Percentiles rank a stretch among this genome's conserved stretches.
Evolutionary conservation across 768 basidiomycete genomes (phyloP).

Genomic region (Rhodotorula paludigena): DNA sequence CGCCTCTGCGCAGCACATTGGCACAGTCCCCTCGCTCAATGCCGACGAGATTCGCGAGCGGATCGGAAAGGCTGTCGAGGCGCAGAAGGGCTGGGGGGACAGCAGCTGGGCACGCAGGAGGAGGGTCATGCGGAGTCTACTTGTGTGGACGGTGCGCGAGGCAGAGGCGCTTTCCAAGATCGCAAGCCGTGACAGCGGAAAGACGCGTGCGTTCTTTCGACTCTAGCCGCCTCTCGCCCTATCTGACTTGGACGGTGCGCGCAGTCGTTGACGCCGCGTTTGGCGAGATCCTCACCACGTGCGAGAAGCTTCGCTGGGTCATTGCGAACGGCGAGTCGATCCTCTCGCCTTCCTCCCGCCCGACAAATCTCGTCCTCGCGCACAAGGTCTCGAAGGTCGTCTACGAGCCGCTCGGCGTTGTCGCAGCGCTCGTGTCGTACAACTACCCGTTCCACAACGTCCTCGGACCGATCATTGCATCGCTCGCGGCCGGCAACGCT

Average conservation of each 20-base stretch:
- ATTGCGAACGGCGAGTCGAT: conserved; percentile 75
- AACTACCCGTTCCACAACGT: conserved; percentile 65
- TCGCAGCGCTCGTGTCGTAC: conserved; percentile 87
- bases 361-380: conserved; percentile 53
- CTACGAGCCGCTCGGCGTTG: conserved; percentile 88
- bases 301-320: conserved; percentile 89
- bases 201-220: conserved; percentile 64
- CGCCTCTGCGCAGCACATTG: conserved; percentile 74
- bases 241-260: background rate
- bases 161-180: conserved; percentile 79
- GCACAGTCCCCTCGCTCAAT: conserved; percentile 70
- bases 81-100: conserved; percentile 67
- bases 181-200: conserved; percentile 89
- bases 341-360: conserved; percentile 67
- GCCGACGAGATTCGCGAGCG: conserved; percentile 66
- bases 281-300: conserved; percentile 91
- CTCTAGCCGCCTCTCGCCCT: background rate
- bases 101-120: conserved; percentile 74
- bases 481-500: conserved; percentile 83
- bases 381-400: conserved; percentile 50
- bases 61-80: conserved; percentile 60
- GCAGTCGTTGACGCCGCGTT: conserved; percentile 87
- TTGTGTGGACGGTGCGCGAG: conserved; percentile 89
- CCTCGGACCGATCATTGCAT: conserved; percentile 86
- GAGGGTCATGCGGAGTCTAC: conserved; percentile 75